phyloP scores from a whole-genome alignment of 1,284 basidiomycete species.

The Tetrapyrgos nigripes region DNA sequence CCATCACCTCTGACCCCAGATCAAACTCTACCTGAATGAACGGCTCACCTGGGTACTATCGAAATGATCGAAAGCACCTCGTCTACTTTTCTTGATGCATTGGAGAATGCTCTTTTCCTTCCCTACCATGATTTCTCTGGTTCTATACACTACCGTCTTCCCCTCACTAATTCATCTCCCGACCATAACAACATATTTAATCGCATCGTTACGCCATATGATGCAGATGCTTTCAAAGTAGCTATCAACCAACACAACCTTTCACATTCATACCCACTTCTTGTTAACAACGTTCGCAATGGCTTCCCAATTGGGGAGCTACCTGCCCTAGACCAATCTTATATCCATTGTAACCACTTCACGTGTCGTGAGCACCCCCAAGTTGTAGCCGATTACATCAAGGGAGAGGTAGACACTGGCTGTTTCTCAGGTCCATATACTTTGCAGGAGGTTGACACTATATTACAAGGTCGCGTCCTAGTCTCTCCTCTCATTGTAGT shows the following conservation, averaged over 20 bases:
- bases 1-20: neutral
- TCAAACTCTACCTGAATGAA: no score
- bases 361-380: neutral
- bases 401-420: neutral
- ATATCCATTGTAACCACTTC: slow-evolving; percentile 15
- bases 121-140: neutral
- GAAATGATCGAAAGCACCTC: no score
- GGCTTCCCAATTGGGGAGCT: slow-evolving; percentile 23
- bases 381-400: slow-evolving; percentile 5
- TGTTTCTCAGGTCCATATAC: slow-evolving; percentile 6
- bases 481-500: slow-evolving; percentile 28
- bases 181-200: neutral
- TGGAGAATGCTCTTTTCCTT: no score
- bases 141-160: neutral
- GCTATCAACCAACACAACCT: slow-evolving; percentile 7
- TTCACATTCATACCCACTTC: slow-evolving; percentile 29
- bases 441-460: slow-evolving; percentile 18
- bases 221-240: neutral
- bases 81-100: neutral
- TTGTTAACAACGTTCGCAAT: slow-evolving; percentile 22
- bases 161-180: neutral
- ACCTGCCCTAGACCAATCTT: slow-evolving; percentile 5
- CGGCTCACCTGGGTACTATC: no score
- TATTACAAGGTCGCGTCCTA: slow-evolving; percentile 26
- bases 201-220: slow-evolving; percentile 1